Conservation (phyloP, 2,329 filamentous ascomycete species). For the Aspergillus fijiensis region DNA sequence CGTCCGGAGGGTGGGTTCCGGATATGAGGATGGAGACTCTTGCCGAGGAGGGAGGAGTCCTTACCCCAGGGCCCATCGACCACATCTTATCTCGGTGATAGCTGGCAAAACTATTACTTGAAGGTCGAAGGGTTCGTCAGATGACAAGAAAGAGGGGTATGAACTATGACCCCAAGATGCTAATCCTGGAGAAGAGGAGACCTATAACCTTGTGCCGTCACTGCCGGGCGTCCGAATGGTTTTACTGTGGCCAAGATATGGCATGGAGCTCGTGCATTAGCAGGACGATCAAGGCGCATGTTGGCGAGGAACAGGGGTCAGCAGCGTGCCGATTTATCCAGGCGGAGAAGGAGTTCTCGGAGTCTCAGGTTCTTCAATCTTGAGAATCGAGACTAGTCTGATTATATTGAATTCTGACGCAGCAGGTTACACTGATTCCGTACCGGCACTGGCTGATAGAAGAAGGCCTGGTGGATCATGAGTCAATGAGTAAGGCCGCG, state of each 20-base stretch:
- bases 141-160: not conserved
- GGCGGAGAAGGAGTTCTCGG: conserved; percentile 10
- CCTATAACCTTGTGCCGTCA: not conserved
- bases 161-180: not conserved
- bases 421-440: not conserved
- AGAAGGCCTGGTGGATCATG: not conserved
- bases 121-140: not conserved
- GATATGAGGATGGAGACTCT: conserved; percentile 5
- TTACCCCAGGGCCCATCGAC: conserved; percentile 1
- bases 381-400: not conserved
- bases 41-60: conserved; percentile 1
- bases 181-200: not conserved
- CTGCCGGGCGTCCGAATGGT: not conserved
- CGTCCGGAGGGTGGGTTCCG: conserved; percentile 7
- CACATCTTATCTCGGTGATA: conserved; percentile 1
- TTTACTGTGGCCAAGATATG: not conserved
- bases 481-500: not conserved
- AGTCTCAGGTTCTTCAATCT: not conserved
- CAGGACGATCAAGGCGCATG: not conserved
- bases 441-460: not conserved
- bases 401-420: not conserved
- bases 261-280: conserved; percentile 2
- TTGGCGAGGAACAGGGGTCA: not conserved
- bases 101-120: not conserved
- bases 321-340: conserved; percentile 29